Conservation (phyloP, 2,329 filamentous ascomycete species). For the Aspergillus aculeatus region DNA sequence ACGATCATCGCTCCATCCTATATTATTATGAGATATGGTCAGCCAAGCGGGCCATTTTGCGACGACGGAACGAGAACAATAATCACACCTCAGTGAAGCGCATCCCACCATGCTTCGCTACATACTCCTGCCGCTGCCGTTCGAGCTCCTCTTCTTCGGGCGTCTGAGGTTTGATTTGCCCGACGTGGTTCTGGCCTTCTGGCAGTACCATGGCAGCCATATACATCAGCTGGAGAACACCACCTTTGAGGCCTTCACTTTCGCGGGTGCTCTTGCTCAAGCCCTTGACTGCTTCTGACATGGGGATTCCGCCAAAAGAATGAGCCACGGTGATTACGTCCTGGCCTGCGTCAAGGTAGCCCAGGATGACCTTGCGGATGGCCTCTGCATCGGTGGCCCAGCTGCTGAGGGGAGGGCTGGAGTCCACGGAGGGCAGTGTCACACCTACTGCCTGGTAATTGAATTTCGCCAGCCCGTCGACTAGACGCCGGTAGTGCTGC, state of each 20-base stretch:
- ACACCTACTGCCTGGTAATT: constrained; percentile 24
- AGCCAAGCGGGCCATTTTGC: not conserved
- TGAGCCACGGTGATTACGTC: constrained; percentile 33
- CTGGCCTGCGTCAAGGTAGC: constrained; percentile 24
- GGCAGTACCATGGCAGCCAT: constrained; percentile 30
- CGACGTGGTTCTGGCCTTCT: constrained; percentile 24
- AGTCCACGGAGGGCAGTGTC: constrained; percentile 23
- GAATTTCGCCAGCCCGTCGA: constrained; percentile 18
- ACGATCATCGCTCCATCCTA: constrained; percentile 27
- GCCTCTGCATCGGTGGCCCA: constrained; percentile 30
- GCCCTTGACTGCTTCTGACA: constrained; percentile 32
- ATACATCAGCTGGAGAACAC: constrained; percentile 26
- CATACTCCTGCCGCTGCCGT: constrained; percentile 15
- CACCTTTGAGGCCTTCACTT: constrained; percentile 16
- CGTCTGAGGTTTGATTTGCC: constrained; percentile 23
- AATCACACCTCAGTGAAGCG: constrained; percentile 18
- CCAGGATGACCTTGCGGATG: constrained; percentile 22
- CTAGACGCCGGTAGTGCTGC: constrained; percentile 24
- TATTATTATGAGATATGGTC: not conserved
- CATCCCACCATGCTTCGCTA: constrained; percentile 18
- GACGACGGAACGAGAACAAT: no score
- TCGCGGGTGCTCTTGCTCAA: constrained; percentile 25
- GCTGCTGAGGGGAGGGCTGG: constrained; percentile 23
- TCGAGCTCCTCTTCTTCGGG: constrained; percentile 26
- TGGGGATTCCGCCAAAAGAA: constrained; percentile 34